These are phyloP conservation scores for Hypoxylon sp. DNA, from an alignment of 2,329 filamentous ascomycete species.

Conservation along the genomic window DNA sequence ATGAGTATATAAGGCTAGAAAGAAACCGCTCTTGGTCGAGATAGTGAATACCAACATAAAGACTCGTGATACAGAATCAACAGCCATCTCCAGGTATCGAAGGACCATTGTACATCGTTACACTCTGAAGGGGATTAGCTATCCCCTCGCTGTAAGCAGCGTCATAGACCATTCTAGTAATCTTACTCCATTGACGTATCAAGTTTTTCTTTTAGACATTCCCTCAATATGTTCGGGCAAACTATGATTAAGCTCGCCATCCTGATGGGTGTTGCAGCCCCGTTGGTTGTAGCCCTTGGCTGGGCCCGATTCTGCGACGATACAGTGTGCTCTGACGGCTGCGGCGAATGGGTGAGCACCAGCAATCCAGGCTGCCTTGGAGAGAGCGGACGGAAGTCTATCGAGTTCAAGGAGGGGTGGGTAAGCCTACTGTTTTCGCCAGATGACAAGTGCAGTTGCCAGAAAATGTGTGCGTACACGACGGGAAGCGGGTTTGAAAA, in stretches of 20 bases:
- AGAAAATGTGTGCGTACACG: not conserved
- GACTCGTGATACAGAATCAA: not conserved
- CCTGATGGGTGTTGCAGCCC: not conserved
- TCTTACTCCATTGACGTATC: not conserved
- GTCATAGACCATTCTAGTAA: not conserved
- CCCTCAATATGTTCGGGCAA: not conserved
- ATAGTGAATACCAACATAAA: not conserved
- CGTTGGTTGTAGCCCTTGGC: not conserved
- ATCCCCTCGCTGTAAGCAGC: not conserved
- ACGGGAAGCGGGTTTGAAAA: not conserved
- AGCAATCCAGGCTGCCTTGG: not conserved
- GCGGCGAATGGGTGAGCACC: slow-evolving; percentile 2
- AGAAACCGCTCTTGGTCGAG: not conserved
- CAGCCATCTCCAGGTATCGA: not conserved
- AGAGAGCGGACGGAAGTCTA: not conserved
- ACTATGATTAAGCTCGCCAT: not conserved
- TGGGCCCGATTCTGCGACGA: not conserved
- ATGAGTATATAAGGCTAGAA: not conserved
- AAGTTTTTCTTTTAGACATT: too few species aligned
- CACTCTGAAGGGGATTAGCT: not conserved
- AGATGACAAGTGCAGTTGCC: not conserved
- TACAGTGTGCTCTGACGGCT: not conserved
- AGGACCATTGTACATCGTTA: not conserved
- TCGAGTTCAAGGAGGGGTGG: not conserved
- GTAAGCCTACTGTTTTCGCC: not conserved